phyloP scores from a whole-genome alignment of 257 asterid species.

The Cinchona pubescens region DNA sequence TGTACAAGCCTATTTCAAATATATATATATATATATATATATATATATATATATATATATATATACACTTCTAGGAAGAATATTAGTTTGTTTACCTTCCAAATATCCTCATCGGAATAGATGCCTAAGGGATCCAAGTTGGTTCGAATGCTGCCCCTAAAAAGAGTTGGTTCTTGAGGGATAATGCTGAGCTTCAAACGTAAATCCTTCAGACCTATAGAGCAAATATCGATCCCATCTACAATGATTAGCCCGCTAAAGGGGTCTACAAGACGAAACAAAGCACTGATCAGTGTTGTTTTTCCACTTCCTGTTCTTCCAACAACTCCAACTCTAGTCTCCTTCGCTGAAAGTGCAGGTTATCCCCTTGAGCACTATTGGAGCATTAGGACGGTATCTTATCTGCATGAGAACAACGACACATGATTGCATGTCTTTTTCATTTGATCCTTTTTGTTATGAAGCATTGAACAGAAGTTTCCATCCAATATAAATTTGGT shows the following conservation, averaged over 20 bases:
- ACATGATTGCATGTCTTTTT: too few relatives aligned
- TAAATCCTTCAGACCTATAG: constrained; percentile 67
- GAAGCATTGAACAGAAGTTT: too few relatives aligned
- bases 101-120: constrained; percentile 63
- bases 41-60: too few relatives aligned
- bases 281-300: constrained; percentile 64
- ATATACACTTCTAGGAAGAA: not conserved
- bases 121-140: constrained; percentile 78
- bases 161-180: constrained; percentile 88
- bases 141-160: constrained; percentile 63
- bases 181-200: constrained; percentile 70
- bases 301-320: constrained; percentile 94
- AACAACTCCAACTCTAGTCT: constrained; percentile 64
- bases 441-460: too few relatives aligned
- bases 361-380: constrained; percentile 69
- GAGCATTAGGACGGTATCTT: constrained; percentile 68
- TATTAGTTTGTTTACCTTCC: constrained; percentile 46
- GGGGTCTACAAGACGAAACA: constrained; percentile 86
- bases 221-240: constrained; percentile 64
- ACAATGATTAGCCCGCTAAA: constrained; percentile 45
- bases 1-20: too few relatives aligned
- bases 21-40: too few relatives aligned
- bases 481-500: too few relatives aligned
- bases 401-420: too few relatives aligned
- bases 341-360: constrained; percentile 71